Evolutionary conservation across 257 asterid genomes (phyloP).

Genomic region (Linderniella brevidens): DNA sequence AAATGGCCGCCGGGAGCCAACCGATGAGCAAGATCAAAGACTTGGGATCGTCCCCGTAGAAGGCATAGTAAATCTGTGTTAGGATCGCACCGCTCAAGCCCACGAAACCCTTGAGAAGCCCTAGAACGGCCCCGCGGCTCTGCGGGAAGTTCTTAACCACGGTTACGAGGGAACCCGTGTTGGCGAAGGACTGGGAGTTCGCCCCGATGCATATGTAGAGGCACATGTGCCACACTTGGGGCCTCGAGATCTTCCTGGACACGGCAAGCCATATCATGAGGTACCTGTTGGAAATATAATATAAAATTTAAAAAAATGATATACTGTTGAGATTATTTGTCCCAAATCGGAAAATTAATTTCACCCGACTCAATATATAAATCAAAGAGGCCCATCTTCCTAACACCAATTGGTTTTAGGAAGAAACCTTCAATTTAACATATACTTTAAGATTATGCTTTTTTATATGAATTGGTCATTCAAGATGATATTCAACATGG

Average conservation of each 20-base stretch:
- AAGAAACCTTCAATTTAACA: too few species aligned
- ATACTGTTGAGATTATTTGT: too few species aligned
- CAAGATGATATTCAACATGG: too few species aligned
- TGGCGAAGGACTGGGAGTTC: constrained; percentile 71
- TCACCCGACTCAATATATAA: too few species aligned
- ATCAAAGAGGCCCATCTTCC: too few species aligned
- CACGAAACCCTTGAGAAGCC: constrained; percentile 36
- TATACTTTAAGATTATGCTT: too few species aligned
- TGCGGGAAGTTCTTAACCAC: constrained; percentile 70
- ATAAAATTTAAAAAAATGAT: too few species aligned
- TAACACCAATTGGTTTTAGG: too few species aligned
- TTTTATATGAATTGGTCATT: too few species aligned
- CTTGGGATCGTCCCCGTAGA: constrained; percentile 19
- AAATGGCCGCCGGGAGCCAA: constrained; percentile 42
- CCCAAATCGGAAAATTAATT: too few species aligned
- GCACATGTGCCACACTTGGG: constrained; percentile 71
- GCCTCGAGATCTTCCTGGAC: constrained; percentile 27
- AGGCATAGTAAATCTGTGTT: constrained; percentile 29
- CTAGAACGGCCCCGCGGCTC: constrained; percentile 36
- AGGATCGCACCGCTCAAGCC: constrained; percentile 46
- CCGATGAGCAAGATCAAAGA: constrained; percentile 35
- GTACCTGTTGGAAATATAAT: too few species aligned
- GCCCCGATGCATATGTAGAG: constrained; percentile 65
- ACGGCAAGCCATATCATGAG: constrained; percentile 80
- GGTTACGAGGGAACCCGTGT: constrained; percentile 77